Percentiles rank a stretch among this genome's conserved stretches.
phyloP scores from a whole-genome alignment of 495 filamentous ascomycete genomes.

The Neurospora sp. region DNA sequence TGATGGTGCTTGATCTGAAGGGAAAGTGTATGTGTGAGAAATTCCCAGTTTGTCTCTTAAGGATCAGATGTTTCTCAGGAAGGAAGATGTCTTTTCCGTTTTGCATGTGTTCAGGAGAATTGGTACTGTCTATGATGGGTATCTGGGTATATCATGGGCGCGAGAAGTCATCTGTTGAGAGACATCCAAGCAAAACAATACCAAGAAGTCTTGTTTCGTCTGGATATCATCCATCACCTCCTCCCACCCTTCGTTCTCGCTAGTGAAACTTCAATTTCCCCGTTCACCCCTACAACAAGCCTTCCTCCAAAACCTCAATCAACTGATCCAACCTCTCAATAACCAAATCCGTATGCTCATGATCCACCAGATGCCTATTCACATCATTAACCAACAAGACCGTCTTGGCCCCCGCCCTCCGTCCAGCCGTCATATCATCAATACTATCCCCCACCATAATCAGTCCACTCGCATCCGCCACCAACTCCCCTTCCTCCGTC shows the following conservation, averaged over 20 bases:
- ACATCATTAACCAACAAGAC: slow-evolving; percentile 76
- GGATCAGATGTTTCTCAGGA: not conserved
- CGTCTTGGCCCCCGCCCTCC: slow-evolving; percentile 76
- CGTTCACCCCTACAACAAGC: slow-evolving; percentile 40
- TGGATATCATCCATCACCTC: not conserved
- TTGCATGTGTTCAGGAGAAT: not conserved
- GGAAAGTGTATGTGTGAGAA: not conserved
- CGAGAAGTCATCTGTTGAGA: not conserved
- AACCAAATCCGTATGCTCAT: slow-evolving; percentile 68
- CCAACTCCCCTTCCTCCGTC: slow-evolving; percentile 16
- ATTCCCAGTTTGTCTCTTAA: not conserved
- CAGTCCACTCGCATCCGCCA: slow-evolving; percentile 34
- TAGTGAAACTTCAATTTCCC: not conserved
- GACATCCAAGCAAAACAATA: not conserved
- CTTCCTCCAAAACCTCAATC: slow-evolving; percentile 56
- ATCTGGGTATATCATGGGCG: not conserved
- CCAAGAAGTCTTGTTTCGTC: not conserved
- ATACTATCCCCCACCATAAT: slow-evolving; percentile 77
- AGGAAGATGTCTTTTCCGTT: not conserved
- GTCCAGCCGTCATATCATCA: slow-evolving; percentile 88
- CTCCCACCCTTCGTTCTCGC: not conserved
- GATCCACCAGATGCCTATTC: slow-evolving; percentile 60
- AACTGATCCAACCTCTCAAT: slow-evolving; percentile 60
- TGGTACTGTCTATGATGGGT: not conserved
- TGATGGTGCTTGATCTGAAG: not conserved